phyloP scores from a whole-genome alignment of 352 stramenopile genomes.

The Pythium utonaiense region DNA sequence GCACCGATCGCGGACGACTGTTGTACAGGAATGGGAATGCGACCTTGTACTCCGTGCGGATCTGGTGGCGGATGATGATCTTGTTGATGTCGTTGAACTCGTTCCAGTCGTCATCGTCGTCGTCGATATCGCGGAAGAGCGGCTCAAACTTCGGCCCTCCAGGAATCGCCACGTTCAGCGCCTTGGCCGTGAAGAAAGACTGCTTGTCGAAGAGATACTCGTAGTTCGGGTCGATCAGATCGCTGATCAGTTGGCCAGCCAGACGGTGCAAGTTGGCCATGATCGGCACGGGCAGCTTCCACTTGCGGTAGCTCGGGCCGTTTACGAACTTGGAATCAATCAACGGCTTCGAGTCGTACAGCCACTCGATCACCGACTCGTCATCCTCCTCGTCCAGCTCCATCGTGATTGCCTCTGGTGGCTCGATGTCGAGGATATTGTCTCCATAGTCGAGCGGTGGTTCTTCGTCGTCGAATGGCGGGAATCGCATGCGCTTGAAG shows the following conservation, averaged over 20 bases:
- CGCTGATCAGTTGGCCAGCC: constrained; percentile 95
- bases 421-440: constrained; percentile 97
- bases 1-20: constrained; percentile 93
- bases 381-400: constrained; percentile 96
- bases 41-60: constrained; percentile 99
- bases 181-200: constrained; percentile 99
- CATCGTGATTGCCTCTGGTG: constrained; percentile 96
- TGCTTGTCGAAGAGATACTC: constrained; percentile 93
- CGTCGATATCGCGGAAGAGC: constrained; percentile 96
- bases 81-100: constrained; percentile 99
- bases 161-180: constrained; percentile 99
- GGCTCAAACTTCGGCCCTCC: constrained; percentile 99
- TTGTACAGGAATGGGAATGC: constrained; percentile 99
- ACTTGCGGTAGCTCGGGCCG: constrained; percentile 96
- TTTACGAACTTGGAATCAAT: constrained; percentile 95
- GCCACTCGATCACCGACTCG: constrained; percentile 94
- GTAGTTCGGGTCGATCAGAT: constrained; percentile 96
- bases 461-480: constrained; percentile 99
- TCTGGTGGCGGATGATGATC: constrained; percentile 99
- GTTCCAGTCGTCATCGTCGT: constrained; percentile 99
- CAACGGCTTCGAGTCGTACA: constrained; percentile 97
- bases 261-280: constrained; percentile 98
- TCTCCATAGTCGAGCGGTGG: constrained; percentile 95
- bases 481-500: constrained; percentile 99
- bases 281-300: constrained; percentile 96